Evolutionary conservation across 768 basidiomycete species (phyloP), one percentile per base, ranked within the genome.

Genomic region (Hericium alpestre): DNA sequence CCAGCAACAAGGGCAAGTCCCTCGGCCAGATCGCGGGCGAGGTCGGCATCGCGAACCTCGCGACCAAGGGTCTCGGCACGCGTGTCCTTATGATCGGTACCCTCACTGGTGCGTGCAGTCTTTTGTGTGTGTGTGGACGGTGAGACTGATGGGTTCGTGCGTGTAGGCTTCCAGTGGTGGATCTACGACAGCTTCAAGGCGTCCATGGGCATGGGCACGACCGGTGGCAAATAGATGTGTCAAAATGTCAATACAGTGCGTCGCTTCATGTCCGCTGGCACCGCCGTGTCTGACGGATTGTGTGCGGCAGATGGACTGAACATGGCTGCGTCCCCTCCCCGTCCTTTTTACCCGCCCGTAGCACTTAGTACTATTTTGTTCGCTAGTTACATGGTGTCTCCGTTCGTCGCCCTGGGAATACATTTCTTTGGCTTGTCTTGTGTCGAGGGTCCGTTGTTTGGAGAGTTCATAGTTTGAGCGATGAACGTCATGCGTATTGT

Each of bases 181-280:
- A 90, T 93, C 72, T 93, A 92, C 70, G 91, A 92, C 69, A 76
- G 81, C 53, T 92, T 91, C 82, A 92, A 92, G 78, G 58, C 79
- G 23, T 69, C 84, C 54, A 86, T 91, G 85, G 89, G 89, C 66
- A 77, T 91, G 71, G 89, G 89, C 59, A 91, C 89, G 55, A 90
- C 89, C 39, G 89, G 89, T 75, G 89, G 89, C 71, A 91, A 91
- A 74, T 91, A 86, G 72, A 72, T 27, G 52, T 1, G 4, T 27
- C n/a, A 53, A 38, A 53, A 54, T 54, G 41, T 54, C n/a, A 12
- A 41, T 32, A 54, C 27, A 54, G 52, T 53, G 39, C 52, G 52
- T 53, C 2, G 11, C 16, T 37, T 11, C 25, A 8, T 51, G 32
- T 32, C 27, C 32, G 32, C 8, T 25, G 25, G 25, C 25, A 25